Base-by-base conservation (phyloP, 345 rosid species). In the Durio zibethinus region DNA sequence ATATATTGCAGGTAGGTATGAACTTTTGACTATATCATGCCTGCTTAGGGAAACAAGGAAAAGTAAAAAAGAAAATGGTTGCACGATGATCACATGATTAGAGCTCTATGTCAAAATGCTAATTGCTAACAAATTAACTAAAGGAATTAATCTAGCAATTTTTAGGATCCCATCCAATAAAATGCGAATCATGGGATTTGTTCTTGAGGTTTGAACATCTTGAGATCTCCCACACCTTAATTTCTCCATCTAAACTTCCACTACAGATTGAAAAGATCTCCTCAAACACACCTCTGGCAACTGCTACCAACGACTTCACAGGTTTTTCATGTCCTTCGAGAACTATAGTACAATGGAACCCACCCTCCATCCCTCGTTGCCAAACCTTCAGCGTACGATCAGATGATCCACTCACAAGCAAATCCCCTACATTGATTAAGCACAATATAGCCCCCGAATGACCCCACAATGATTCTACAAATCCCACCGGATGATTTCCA, bases 321-420 rank as follows among this genome's bases (percentile, higher is more conserved):
- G 91, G 85, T 36, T 81, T 86, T 35, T 85, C 85, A 63, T 88
- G 89, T 20, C 87, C 87, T 48, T 81, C 84, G 38, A 88, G 78
- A 7, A 79, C 82, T 14, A 63, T 67, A 75, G 50, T 23, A 54
- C 91, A 88, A 42, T 73, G 3, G 70, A 79, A 86, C 72, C 82
- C 77, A 7, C 40, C 76, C 29, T 77, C 59, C 56, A n/a, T 36
- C 62, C 80, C 78, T 43, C 66, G 83, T 72, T 63, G 72, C 90
- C 90, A 87, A 64, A 86, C 72, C 77, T 87, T 88, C 43, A 83
- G 85, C 79, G 83, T 86, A 72, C 78, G 83, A 85, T 88, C 89
- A 0, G 85, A 75, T 8, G 91, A 88, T 18, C 89, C 89, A 42
- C 91, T 86, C 20, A 84, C 74, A 16, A 86, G 9, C 76, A 69